Percentiles rank a stretch among this genome's conserved stretches.
These are phyloP conservation scores for Solanum ahanhuiri DNA, from an alignment of 257 asterid species.

Conservation along the genomic window DNA sequence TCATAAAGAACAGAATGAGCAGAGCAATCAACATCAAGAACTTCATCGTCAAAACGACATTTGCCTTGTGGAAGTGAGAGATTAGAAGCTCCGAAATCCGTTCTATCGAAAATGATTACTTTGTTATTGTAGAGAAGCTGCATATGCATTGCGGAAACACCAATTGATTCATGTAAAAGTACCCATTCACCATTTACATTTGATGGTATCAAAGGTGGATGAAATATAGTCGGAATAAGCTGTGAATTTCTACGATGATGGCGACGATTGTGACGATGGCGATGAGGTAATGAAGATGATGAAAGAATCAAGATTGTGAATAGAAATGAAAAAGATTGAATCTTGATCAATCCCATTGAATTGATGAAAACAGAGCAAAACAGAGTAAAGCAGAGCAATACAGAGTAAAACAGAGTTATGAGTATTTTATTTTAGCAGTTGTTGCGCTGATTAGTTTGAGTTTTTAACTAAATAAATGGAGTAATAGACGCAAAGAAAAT, in stretches of 20 bases:
- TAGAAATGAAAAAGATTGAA: not conserved
- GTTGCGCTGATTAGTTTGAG: not conserved
- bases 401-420: not conserved
- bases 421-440: not conserved
- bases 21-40: slow-evolving; percentile 24
- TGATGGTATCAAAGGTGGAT: not conserved
- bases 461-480: not conserved
- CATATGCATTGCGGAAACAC: slow-evolving; percentile 64
- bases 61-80: slow-evolving; percentile 34
- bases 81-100: slow-evolving; percentile 54
- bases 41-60: slow-evolving; percentile 26
- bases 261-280: not conserved
- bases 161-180: slow-evolving; percentile 25
- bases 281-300: not conserved
- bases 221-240: not conserved
- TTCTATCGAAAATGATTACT: slow-evolving; percentile 50
- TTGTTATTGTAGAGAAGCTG: slow-evolving; percentile 57
- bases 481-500: not conserved
- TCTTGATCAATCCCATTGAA: not conserved
- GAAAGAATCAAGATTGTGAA: not conserved
- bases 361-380: not conserved
- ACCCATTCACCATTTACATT: slow-evolving; percentile 31
- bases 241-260: not conserved
- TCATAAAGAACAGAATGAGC: slow-evolving; percentile 50
- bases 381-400: not conserved